Evolutionary conservation across 352 stramenopile species (phyloP).

Genomic region (Saprolegnia parasitica): DNA sequence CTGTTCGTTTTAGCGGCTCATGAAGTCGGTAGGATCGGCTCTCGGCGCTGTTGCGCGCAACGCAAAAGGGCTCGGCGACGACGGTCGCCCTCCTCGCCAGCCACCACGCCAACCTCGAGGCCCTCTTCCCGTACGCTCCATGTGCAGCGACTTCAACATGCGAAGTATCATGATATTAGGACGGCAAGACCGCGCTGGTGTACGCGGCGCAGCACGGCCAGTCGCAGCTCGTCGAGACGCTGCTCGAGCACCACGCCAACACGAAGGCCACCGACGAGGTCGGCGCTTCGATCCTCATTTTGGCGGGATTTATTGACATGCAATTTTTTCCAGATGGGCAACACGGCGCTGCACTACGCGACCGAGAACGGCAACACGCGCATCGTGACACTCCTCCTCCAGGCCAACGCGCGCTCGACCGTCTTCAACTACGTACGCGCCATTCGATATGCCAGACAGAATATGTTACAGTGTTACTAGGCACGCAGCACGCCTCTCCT

Average conservation of each 20-base stretch:
- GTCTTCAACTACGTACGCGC: slow-evolving; percentile 1
- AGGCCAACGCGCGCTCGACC: slow-evolving; percentile 8
- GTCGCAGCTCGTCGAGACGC: not conserved
- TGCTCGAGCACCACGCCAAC: slow-evolving; percentile 6
- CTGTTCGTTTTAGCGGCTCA: not conserved
- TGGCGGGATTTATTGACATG: too few species aligned
- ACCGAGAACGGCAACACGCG: not conserved
- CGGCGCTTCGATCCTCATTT: too few species aligned
- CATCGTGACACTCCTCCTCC: slow-evolving; percentile 2
- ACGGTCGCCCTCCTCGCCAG: not conserved
- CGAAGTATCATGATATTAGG: not conserved
- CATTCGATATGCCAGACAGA: not conserved
- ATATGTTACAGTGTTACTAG: not conserved
- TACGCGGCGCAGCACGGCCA: slow-evolving; percentile 14
- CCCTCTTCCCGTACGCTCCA: slow-evolving; percentile 11
- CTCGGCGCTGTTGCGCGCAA: slow-evolving; percentile 18
- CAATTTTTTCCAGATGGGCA: slow-evolving; percentile 7
- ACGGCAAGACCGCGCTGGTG: slow-evolving; percentile 17
- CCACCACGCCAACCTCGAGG: slow-evolving; percentile 15
- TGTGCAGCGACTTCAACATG: not conserved
- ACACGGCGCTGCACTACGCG: slow-evolving; percentile 11
- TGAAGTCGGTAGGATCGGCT: slow-evolving; percentile 1
- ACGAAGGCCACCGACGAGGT: slow-evolving; percentile 18
- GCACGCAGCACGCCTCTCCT: slow-evolving; percentile 3
- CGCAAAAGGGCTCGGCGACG: slow-evolving; percentile 13